Evolutionary conservation across 176 grass and related monocot genomes (phyloP).

Genomic region (Oryza nivara): DNA sequence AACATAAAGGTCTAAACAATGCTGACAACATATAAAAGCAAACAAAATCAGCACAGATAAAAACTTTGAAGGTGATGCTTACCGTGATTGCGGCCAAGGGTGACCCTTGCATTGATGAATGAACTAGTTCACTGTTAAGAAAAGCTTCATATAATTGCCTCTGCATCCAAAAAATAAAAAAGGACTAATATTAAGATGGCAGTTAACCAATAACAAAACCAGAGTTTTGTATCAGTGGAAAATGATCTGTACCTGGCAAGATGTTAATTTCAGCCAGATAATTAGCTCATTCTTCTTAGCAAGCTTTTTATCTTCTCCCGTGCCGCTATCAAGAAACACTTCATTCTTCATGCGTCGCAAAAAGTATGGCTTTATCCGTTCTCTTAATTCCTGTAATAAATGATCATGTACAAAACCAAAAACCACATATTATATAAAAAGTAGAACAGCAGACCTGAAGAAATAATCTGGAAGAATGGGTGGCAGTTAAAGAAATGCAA

Average conservation of each 20-base stretch:
- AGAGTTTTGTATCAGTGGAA: conserved; percentile 8
- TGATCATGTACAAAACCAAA: conserved; percentile 27
- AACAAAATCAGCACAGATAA: conserved; percentile 26
- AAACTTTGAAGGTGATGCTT: conserved; percentile 38
- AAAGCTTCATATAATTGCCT: conserved; percentile 96
- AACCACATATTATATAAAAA: conserved; percentile 27
- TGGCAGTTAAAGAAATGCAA: not conserved
- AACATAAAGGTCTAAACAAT: not conserved
- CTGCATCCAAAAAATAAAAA: conserved; percentile 57
- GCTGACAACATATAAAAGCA: conserved; percentile 18
- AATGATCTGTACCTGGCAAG: conserved; percentile 64
- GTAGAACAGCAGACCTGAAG: not conserved
- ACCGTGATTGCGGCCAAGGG: conserved; percentile 80
- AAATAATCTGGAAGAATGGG: not conserved
- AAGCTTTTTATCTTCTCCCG: conserved; percentile 47
- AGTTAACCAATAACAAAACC: conserved; percentile 29
- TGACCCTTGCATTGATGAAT: conserved; percentile 58
- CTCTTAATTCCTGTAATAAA: conserved; percentile 71
- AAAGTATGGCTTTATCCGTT: conserved; percentile 87
- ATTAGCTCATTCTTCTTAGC: conserved; percentile 82
- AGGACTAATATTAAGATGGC: conserved; percentile 4
- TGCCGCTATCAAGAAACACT: conserved; percentile 59
- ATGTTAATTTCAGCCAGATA: conserved; percentile 87
- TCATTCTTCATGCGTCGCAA: conserved; percentile 84
- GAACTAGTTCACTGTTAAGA: conserved; percentile 81